phyloP scores from a whole-genome alignment of 1,139 yeast species.

The Blastobotrys proliferans region DNA sequence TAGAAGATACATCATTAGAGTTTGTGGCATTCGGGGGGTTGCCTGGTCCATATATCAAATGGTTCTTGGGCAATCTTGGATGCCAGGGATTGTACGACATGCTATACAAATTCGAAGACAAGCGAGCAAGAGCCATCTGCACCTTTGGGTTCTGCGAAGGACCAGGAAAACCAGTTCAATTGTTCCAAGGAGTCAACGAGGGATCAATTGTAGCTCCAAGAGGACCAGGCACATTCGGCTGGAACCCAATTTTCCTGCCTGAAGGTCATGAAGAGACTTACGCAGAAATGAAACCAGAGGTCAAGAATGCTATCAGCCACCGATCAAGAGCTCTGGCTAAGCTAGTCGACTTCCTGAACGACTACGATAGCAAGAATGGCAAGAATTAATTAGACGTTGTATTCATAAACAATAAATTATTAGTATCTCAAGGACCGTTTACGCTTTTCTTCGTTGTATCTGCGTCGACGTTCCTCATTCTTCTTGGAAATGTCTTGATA shows the following conservation, averaged over 20 bases:
- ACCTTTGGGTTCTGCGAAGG: slow-evolving; percentile 90
- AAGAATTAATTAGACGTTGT: not conserved
- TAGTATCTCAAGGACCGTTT: slow-evolving; percentile 10
- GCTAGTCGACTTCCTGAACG: slow-evolving; percentile 53
- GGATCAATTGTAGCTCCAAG: slow-evolving; percentile 76
- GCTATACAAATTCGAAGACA: slow-evolving; percentile 76
- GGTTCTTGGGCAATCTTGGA: slow-evolving; percentile 78
- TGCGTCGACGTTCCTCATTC: slow-evolving; percentile 18
- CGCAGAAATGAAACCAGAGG: slow-evolving; percentile 82
- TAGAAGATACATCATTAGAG: slow-evolving; percentile 91
- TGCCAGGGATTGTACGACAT: slow-evolving; percentile 69
- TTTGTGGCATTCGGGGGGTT: slow-evolving; percentile 75
- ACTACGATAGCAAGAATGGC: slow-evolving; percentile 1
- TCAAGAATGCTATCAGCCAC: slow-evolving; percentile 81
- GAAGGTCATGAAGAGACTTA: slow-evolving; percentile 56
- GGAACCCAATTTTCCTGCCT: slow-evolving; percentile 92
- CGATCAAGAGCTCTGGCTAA: slow-evolving; percentile 77
- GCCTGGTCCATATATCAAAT: slow-evolving; percentile 83
- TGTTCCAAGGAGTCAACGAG: slow-evolving; percentile 80
- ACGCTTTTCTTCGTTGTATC: slow-evolving; percentile 2
- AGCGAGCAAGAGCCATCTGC: slow-evolving; percentile 82
- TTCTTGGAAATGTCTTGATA: slow-evolving; percentile 46
- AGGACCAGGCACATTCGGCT: slow-evolving; percentile 83
- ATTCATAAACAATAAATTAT: not conserved
- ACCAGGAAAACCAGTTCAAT: slow-evolving; percentile 62